Evolutionary conservation across 371 early-diverging fungal species (phyloP).

Genomic region (Catenaria anguillulae): DNA sequence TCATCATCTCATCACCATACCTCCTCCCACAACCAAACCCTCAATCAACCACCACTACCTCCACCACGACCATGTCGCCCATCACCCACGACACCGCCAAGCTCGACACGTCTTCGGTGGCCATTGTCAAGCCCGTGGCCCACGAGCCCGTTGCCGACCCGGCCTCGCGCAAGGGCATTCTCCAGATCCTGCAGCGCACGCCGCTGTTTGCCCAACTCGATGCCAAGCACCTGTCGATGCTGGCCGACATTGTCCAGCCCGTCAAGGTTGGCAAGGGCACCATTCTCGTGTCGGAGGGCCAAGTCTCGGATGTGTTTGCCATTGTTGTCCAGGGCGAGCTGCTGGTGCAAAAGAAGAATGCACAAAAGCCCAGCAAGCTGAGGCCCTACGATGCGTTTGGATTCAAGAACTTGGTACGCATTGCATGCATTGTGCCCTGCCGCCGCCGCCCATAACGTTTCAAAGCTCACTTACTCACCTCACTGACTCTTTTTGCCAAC

Average conservation of each 20-base stretch:
- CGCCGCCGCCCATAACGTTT: too few species aligned
- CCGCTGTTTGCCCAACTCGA: not conserved
- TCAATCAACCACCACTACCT: too few species aligned
- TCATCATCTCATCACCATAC: too few species aligned
- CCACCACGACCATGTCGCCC: too few species aligned
- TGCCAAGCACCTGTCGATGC: not conserved
- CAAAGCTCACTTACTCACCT: not conserved
- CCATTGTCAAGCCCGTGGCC: too few species aligned
- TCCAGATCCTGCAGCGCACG: not conserved
- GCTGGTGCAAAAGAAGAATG: not conserved
- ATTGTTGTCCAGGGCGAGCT: conserved; percentile 1
- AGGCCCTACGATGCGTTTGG: not conserved
- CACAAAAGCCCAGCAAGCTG: not conserved
- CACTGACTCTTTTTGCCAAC: too few species aligned
- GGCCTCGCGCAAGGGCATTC: not conserved
- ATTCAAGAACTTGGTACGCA: not conserved
- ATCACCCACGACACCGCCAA: too few species aligned
- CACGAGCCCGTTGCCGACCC: too few species aligned
- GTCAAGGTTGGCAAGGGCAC: conserved; percentile 2
- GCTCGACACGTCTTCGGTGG: too few species aligned
- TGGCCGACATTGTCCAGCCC: not conserved
- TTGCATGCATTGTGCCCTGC: too few species aligned
- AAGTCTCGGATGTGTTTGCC: not conserved
- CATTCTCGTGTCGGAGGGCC: not conserved
- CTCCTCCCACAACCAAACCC: too few species aligned